These are phyloP conservation scores for Citrus sp. DNA, from an alignment of 345 rosid species.

Conservation along the genomic window DNA sequence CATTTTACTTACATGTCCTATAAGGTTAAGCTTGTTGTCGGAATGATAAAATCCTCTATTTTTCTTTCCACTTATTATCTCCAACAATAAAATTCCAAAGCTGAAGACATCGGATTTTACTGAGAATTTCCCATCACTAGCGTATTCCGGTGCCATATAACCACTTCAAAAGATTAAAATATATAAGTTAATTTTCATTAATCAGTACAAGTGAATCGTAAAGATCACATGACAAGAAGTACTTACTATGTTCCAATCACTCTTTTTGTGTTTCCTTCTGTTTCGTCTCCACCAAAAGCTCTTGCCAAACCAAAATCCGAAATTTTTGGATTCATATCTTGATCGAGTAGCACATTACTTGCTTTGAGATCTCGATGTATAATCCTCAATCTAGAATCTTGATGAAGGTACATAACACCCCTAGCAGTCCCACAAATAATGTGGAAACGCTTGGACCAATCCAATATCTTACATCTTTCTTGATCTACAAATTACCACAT, in stretches of 20 bases:
- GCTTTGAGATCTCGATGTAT: conserved; percentile 42
- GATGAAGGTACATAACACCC: conserved; percentile 51
- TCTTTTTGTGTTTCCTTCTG: too few species aligned
- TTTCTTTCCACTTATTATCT: conserved; percentile 32
- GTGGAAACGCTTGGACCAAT: conserved; percentile 34
- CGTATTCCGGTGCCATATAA: too few species aligned
- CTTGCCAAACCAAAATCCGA: conserved; percentile 51
- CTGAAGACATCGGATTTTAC: conserved; percentile 44
- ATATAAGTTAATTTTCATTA: too few species aligned
- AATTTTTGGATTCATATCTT: conserved; percentile 42
- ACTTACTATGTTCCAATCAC: too few species aligned
- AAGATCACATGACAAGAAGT: too few species aligned
- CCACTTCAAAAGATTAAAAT: too few species aligned
- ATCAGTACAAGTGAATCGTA: too few species aligned
- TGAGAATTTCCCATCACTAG: conserved; percentile 6
- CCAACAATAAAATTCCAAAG: conserved; percentile 35
- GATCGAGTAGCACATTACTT: conserved; percentile 37
- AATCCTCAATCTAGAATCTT: conserved; percentile 39
- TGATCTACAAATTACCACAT: neutral
- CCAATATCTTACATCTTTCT: conserved; percentile 5
- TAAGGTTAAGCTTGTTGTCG: conserved; percentile 14
- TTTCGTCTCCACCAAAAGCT: conserved; percentile 6
- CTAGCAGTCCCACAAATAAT: conserved; percentile 31
- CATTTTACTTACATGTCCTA: conserved; percentile 26
- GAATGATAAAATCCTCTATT: conserved; percentile 31